Evolutionary conservation across 805 yeast species (phyloP).

Genomic region (Wickerhamiella azymoides): DNA sequence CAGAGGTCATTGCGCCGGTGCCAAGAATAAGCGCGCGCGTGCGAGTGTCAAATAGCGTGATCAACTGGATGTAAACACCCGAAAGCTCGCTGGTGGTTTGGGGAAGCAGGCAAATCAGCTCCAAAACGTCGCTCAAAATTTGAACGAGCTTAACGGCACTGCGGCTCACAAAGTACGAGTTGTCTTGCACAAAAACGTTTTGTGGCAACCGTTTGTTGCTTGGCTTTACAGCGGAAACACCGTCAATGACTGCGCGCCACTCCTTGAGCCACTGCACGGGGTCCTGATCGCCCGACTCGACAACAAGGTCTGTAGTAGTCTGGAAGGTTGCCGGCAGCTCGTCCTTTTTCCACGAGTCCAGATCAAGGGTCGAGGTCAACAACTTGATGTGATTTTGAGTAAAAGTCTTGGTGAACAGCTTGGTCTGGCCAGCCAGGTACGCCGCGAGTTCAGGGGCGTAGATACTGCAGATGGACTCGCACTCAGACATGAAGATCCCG

Average conservation of each 20-base stretch:
- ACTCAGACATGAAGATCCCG: slow-evolving; percentile 60
- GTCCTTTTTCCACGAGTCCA: slow-evolving; percentile 70
- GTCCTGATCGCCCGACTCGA: slow-evolving; percentile 34
- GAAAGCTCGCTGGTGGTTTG: slow-evolving; percentile 22
- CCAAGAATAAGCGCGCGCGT: slow-evolving; percentile 48
- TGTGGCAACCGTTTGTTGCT: slow-evolving; percentile 3
- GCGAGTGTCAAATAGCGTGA: slow-evolving; percentile 40
- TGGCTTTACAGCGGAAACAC: background rate
- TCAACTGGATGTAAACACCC: slow-evolving; percentile 28
- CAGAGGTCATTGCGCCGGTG: slow-evolving; percentile 59
- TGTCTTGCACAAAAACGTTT: slow-evolving; percentile 34
- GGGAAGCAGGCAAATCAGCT: slow-evolving; percentile 45
- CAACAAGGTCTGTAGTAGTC: slow-evolving; percentile 35
- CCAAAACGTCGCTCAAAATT: slow-evolving; percentile 38
- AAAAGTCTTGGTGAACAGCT: slow-evolving; percentile 40
- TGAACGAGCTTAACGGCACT: slow-evolving; percentile 31
- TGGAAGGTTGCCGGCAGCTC: slow-evolving; percentile 40
- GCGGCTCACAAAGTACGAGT: slow-evolving; percentile 46
- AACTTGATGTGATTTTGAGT: slow-evolving; percentile 38
- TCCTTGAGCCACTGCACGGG: slow-evolving; percentile 33
- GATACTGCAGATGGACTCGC: slow-evolving; percentile 69
- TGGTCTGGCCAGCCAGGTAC: slow-evolving; percentile 51
- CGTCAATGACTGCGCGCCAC: slow-evolving; percentile 9
- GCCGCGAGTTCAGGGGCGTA: slow-evolving; percentile 49
- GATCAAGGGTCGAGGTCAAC: slow-evolving; percentile 39